Evolutionary conservation across 176 grass and related monocot species (phyloP), one percentile per base, ranked within the genome.

Genomic region (Musa beccarii): DNA sequence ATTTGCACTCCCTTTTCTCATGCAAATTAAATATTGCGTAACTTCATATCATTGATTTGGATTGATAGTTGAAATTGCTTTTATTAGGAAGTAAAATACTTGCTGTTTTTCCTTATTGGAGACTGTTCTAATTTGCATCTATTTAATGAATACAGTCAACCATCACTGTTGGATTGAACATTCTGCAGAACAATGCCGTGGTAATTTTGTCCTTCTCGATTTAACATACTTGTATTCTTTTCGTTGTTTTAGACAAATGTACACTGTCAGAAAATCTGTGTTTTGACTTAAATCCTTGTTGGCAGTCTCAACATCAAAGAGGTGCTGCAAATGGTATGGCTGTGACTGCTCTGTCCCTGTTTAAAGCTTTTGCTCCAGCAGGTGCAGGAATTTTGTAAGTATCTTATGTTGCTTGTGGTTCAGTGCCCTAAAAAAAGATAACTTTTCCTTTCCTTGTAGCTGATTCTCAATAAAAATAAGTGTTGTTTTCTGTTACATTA

Each of bases 121-220:
- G 29, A 34, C 3, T 34, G 11, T 51, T 76, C 55, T 76, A 76
- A 76, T 63, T 9, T 49, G 9, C 34, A 56, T 21, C 69, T 43
- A 25, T 84, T 63, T 79, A 9, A 62, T 77, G 54, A 49, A 69
- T 77, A 81, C 86, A 92, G 83, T 86, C 83, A 53, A 92, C 89
- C 1, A 88, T 92, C 56, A 92, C 84, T 11, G 88, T 77, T 75
- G 81, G 81, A 0, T 92, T 84, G 66, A 92, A 92, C 72, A 88
- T 92, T 74, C 59, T 92, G 14, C 86, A 92, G 53, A 92, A 92
- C 77, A 88, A 78, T 5, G 86, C 83, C 2, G 89, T 92, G 86
- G 86, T 88, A 86, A 8, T 64, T 82, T 16, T 25, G 10, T 6
- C 19, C 14, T 66, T 63, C n/a, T 63, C 61, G 2, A 23, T 1